These are phyloP conservation scores for Xylariaceae sp. DNA, from an alignment of 2,329 filamentous ascomycete species.

Conservation along the genomic window DNA sequence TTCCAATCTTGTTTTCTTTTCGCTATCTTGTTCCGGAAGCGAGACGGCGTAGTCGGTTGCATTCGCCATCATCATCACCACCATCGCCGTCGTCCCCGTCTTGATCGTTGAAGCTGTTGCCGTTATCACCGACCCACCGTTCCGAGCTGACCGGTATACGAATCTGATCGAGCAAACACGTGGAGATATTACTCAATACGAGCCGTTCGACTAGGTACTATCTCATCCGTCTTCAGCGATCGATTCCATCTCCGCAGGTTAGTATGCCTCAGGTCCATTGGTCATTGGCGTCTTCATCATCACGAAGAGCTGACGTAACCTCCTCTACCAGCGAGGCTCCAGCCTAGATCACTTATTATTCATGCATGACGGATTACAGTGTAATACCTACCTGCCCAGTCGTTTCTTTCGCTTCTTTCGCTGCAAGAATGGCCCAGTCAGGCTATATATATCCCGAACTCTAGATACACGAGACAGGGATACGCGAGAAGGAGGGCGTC, in stretches of 20 bases:
- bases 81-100: neutral
- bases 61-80: too few relatives aligned
- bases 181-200: neutral
- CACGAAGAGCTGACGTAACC: slow-evolving; percentile 17
- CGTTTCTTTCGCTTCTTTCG: neutral
- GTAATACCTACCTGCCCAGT: slow-evolving; percentile 7
- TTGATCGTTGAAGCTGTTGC: neutral
- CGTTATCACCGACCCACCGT: neutral
- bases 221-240: neutral
- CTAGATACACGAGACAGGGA: slow-evolving; percentile 1
- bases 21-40: too few relatives aligned
- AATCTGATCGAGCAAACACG: slow-evolving; percentile 3
- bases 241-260: neutral
- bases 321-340: slow-evolving; percentile 5
- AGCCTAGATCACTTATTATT: slow-evolving; percentile 11
- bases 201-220: neutral
- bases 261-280: slow-evolving; percentile 8
- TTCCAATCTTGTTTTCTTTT: neutral
- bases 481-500: slow-evolving; percentile 5
- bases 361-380: slow-evolving; percentile 19
- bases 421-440: neutral
- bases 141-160: neutral
- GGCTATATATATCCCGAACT: neutral
- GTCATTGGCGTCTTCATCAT: slow-evolving; percentile 1
- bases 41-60: too few relatives aligned